Evolutionary conservation across 148 eudicot species (phyloP).

Genomic region (Rhododendron ovatum): DNA sequence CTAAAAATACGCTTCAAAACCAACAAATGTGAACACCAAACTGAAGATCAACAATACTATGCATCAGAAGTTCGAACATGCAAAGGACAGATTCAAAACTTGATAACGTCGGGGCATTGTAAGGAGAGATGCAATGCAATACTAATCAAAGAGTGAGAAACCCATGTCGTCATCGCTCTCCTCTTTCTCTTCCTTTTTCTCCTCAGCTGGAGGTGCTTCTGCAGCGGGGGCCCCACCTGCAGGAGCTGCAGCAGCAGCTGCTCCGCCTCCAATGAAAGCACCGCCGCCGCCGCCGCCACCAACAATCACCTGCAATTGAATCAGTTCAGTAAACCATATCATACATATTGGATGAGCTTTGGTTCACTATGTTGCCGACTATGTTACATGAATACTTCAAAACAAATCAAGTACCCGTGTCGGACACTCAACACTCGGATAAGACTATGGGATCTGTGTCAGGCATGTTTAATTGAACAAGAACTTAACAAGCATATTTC

Average conservation of each 20-base stretch:
- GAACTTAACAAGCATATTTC: background rate
- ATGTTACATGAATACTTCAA: background rate
- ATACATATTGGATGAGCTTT: background rate
- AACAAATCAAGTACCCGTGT: background rate
- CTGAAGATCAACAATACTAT: background rate
- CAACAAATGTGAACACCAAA: background rate
- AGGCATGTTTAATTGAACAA: background rate
- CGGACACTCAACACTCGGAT: background rate
- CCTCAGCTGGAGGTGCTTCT: constrained; percentile 64
- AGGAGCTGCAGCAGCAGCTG: constrained; percentile 54
- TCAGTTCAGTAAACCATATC: background rate
- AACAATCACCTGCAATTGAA: constrained; percentile 55
- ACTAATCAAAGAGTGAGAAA: constrained; percentile 76
- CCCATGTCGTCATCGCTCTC: constrained; percentile 78
- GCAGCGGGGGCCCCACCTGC: constrained; percentile 60
- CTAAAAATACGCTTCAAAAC: background rate
- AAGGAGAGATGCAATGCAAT: background rate
- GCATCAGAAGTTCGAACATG: background rate
- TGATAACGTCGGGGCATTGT: background rate
- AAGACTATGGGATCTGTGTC: background rate
- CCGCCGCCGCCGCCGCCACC: constrained; percentile 68
- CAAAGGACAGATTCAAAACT: background rate
- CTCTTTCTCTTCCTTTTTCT: constrained; percentile 73
- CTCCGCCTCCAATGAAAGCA: constrained; percentile 40
- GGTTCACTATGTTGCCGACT: background rate